Base-by-base conservation (phyloP, 768 basidiomycete species). In the Termitomyces sp. region DNA sequence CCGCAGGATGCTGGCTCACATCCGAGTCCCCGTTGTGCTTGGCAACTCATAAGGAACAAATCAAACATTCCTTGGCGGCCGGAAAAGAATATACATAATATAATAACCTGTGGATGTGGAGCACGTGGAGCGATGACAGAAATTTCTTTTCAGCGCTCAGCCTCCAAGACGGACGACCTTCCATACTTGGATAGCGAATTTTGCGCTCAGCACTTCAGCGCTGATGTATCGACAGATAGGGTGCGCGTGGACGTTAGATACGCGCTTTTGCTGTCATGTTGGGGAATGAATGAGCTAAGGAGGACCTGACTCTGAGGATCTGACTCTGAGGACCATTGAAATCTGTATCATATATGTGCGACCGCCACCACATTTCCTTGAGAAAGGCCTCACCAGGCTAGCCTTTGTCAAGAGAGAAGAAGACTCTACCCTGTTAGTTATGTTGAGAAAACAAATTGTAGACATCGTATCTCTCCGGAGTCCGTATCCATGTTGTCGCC, bases 11-110 rank as follows among this genome's bases (percentile, higher is more conserved):
- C n/a, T 28, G 18, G 28, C 9, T 2, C 53, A 55, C 22, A 36
- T 38, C 16, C 52, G 36, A 33, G 13, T 36, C 51, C 35, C n/a
- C 3, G 13, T 52, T 36, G 22, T 22, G 52, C 52, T 55, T 44
- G 55, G 28, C 28, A 42, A 55, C 28, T 46, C 6, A 4, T 15
- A 32, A 55, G 20, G 20, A 55, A 44, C 28, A 42, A 44, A n/a
- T n/a, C n/a, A n/a, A 33, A 42, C 55, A 32, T 44, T 42, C 24
- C 54, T 55, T 55, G 54, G 54, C 54, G 24, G n/a, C 53, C 38
- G 54, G 39, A 4, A n/a, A n/a, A n/a, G n/a, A n/a, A n/a, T n/a
- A n/a, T n/a, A n/a, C n/a, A n/a, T n/a, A n/a, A 13, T 16, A 48
- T 24, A 36, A 52, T 7, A 20, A 52, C 35, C 38, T 40, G n/a